phyloP scores from a whole-genome alignment of 2,329 filamentous ascomycete species.

The Colletotrichum tofieldiae region DNA sequence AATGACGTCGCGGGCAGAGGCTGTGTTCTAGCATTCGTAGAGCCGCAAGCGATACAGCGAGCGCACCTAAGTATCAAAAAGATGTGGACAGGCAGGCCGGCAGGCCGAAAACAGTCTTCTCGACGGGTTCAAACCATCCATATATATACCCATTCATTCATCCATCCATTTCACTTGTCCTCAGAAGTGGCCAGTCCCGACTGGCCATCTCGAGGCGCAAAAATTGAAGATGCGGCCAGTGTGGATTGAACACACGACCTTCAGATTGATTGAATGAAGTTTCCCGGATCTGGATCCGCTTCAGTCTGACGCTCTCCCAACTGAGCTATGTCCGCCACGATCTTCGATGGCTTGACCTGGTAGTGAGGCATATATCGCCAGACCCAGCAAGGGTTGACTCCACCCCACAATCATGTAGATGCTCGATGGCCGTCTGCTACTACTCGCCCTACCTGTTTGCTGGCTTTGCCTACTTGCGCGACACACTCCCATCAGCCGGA shows the following conservation, averaged over 20 bases:
- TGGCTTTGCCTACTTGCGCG: background rate
- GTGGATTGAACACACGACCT: constrained; percentile 44
- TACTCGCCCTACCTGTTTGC: background rate
- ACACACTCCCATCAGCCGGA: background rate
- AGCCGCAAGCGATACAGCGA: constrained; percentile 2
- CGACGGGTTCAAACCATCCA: background rate
- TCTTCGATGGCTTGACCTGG: fast-evolving
- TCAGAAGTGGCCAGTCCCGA: background rate
- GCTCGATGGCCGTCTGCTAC: background rate
- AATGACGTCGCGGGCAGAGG: background rate
- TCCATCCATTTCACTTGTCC: too few relatives aligned
- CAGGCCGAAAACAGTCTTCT: background rate
- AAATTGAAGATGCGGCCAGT: constrained; percentile 39
- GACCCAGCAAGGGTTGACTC: background rate
- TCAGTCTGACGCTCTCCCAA: constrained; percentile 44
- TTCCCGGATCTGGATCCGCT: constrained; percentile 17
- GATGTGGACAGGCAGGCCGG: background rate
- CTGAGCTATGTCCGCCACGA: constrained; percentile 43
- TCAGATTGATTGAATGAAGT: constrained; percentile 42
- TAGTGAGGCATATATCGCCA: constrained; percentile 4
- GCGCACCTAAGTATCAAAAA: background rate
- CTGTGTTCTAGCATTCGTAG: background rate
- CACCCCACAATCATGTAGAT: background rate
- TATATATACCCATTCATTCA: background rate
- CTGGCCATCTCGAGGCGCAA: background rate